These are phyloP conservation scores for Termitomyces sp. DNA, from an alignment of 768 basidiomycete species.

Conservation along the genomic window DNA sequence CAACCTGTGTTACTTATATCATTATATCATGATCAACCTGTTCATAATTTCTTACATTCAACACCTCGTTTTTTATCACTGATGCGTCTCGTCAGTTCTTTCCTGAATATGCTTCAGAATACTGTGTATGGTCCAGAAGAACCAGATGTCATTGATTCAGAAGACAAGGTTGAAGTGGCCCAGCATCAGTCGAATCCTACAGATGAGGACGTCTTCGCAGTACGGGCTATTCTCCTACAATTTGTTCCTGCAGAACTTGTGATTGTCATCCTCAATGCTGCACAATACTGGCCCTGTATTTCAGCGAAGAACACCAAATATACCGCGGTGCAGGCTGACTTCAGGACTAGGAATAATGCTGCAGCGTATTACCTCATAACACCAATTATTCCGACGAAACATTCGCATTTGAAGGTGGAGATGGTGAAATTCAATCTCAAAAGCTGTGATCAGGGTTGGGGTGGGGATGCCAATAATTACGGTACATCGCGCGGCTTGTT, in stretches of 20 bases:
- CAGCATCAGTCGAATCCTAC: neutral
- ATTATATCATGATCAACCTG: too few species aligned
- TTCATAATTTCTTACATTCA: too few species aligned
- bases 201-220: slow-evolving; percentile 15
- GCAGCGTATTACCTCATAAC: slow-evolving; percentile 18
- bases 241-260: slow-evolving; percentile 23
- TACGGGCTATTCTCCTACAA: slow-evolving; percentile 11
- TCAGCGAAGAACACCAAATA: neutral
- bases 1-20: too few species aligned
- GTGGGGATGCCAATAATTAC: slow-evolving; percentile 16
- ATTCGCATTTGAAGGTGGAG: slow-evolving; percentile 13
- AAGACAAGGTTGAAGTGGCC: neutral
- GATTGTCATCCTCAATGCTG: slow-evolving; percentile 21
- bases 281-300: slow-evolving; percentile 24
- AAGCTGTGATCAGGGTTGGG: slow-evolving; percentile 28
- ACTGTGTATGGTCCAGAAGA: neutral
- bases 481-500: slow-evolving; percentile 11
- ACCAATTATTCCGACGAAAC: slow-evolving; percentile 10
- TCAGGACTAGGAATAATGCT: slow-evolving; percentile 1
- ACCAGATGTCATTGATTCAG: neutral
- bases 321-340: slow-evolving; percentile 7
- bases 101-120: neutral
- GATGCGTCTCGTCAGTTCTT: neutral
- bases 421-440: slow-evolving; percentile 15
- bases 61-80: neutral